A percentile compares a stretch with the other conserved stretches of the same genome.
phyloP scores from a whole-genome alignment of 2,329 filamentous ascomycete genomes.

The Aspergillus spinulosporus region DNA sequence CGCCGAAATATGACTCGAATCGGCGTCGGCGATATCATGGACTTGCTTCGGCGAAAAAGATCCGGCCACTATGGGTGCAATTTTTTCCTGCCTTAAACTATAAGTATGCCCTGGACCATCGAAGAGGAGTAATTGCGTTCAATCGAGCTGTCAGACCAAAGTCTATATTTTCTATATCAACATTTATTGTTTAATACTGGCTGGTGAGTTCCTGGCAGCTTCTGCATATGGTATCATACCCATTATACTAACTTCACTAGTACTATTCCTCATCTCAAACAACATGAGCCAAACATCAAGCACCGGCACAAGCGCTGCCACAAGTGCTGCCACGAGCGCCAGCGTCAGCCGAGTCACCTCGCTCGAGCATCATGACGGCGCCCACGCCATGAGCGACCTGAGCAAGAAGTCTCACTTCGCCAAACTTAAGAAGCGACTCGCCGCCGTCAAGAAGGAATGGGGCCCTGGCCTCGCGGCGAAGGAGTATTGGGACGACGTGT shows the following conservation, averaged over 20 bases:
- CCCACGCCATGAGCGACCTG: background rate
- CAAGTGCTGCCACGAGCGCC: background rate
- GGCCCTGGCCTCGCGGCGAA: conserved; percentile 6
- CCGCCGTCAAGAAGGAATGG: conserved; percentile 10
- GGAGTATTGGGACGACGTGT: conserved; percentile 14
- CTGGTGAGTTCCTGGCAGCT: background rate
- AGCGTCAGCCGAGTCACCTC: background rate
- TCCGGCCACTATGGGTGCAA: background rate
- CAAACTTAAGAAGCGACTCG: conserved; percentile 8
- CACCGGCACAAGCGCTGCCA: background rate
- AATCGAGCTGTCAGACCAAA: background rate
- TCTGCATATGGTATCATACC: background rate
- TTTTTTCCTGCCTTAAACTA: background rate
- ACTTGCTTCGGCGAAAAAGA: conserved; percentile 3
- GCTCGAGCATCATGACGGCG: background rate
- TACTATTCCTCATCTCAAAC: background rate
- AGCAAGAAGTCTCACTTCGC: background rate
- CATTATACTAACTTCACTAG: background rate
- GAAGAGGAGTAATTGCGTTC: background rate
- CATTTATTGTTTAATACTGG: background rate
- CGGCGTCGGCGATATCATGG: conserved; percentile 3
- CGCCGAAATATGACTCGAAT: background rate
- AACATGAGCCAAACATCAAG: background rate
- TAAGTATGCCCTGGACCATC: background rate
- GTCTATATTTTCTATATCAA: background rate